Conservation (phyloP, 1,284 basidiomycete genomes). For the Apiotrichum siamense region DNA sequence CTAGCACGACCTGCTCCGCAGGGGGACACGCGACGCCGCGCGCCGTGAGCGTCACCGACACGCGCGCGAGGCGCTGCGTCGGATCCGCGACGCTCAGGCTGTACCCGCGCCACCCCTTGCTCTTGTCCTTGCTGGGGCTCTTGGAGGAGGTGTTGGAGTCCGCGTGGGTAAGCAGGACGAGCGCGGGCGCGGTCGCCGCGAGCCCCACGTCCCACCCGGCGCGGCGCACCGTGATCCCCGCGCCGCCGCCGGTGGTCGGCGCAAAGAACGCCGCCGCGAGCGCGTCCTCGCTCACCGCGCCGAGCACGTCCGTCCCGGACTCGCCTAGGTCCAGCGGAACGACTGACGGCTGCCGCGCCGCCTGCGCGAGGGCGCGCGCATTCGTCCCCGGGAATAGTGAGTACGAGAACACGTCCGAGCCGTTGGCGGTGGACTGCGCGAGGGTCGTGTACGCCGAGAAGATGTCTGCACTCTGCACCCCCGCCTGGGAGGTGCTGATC, state of each 20-base stretch:
- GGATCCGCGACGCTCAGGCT: not conserved
- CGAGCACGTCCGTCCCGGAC: not conserved
- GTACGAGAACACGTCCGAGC: constrained; percentile 53
- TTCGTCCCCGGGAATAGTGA: constrained; percentile 53
- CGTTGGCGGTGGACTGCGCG: too few relatives aligned
- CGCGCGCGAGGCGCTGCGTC: not conserved
- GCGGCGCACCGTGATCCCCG: not conserved
- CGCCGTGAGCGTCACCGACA: not conserved
- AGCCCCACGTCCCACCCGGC: not conserved
- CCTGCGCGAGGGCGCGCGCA: constrained; percentile 2
- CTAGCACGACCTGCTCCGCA: too few relatives aligned
- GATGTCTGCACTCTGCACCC: constrained; percentile 54
- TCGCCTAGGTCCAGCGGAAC: too few relatives aligned
- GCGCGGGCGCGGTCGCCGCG: not conserved
- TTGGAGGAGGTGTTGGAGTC: too few relatives aligned
- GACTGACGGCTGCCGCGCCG: constrained; percentile 4
- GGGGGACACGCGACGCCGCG: too few relatives aligned
- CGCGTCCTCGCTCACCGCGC: not conserved
- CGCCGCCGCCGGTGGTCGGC: too few relatives aligned
- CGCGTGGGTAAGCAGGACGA: not conserved
- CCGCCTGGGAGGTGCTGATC: constrained; percentile 58
- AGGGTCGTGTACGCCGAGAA: constrained; percentile 55
- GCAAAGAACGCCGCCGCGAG: not conserved
- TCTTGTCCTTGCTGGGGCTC: too few relatives aligned
- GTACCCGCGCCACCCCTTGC: not conserved